A percentile compares a stretch with the other conserved stretches of the same genome.
These are phyloP conservation scores for Collariella sp. DNA, from an alignment of 495 filamentous ascomycete genomes.

Conservation along the genomic window DNA sequence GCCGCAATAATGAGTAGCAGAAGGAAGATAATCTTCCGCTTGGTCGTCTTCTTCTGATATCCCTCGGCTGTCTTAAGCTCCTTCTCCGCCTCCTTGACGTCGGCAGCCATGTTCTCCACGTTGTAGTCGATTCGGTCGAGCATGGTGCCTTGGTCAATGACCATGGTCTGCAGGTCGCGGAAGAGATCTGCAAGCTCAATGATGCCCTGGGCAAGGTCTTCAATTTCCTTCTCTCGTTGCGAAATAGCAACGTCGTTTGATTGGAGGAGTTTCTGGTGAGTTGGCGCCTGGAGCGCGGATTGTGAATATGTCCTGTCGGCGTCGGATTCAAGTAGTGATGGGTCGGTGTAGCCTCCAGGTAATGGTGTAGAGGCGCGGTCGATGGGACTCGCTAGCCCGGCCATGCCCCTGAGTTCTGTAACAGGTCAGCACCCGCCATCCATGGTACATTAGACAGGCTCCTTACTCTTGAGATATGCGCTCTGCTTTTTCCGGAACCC, in stretches of 20 bases:
- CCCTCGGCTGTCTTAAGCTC: conserved; percentile 75
- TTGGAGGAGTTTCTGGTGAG: conserved; percentile 54
- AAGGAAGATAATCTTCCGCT: conserved; percentile 83
- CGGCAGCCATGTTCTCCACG: conserved; percentile 79
- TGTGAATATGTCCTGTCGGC: conserved; percentile 89
- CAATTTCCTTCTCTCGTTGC: conserved; percentile 94
- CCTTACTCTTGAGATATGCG: conserved; percentile 84
- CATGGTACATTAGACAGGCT: background rate
- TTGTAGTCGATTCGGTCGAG: conserved; percentile 98
- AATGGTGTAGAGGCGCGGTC: conserved; percentile 56
- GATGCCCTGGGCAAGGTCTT: conserved; percentile 93
- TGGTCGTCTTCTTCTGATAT: conserved; percentile 84
- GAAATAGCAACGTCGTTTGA: conserved; percentile 78
- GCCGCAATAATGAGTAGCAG: conserved; percentile 75
- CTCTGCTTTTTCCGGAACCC: conserved; percentile 94
- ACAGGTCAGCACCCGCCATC: background rate
- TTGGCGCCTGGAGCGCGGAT: conserved; percentile 66
- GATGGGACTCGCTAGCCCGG: conserved; percentile 34
- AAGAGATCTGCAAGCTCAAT: conserved; percentile 95
- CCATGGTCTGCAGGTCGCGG: conserved; percentile 89
- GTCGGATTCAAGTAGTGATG: conserved; percentile 80
- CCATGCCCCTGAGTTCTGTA: conserved; percentile 75
- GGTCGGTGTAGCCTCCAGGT: conserved; percentile 44
- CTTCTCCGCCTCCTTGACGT: conserved; percentile 86
- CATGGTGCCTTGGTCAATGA: conserved; percentile 98